Conservation (phyloP, 257 asterid species). For the Solanum medicagineum region DNA sequence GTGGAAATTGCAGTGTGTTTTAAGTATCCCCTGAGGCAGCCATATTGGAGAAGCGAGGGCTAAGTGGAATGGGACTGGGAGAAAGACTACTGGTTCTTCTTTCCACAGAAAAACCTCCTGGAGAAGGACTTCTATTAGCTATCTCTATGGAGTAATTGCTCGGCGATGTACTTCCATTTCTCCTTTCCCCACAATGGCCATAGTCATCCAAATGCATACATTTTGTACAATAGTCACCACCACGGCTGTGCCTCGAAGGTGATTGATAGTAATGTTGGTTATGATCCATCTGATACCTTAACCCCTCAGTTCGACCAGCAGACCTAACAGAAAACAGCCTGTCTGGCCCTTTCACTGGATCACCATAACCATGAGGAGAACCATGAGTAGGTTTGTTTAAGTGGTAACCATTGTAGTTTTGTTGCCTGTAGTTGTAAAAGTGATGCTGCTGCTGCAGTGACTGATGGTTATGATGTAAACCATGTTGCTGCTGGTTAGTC, state of each 20-base stretch:
- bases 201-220: slow-evolving; percentile 24
- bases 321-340: slow-evolving; percentile 31
- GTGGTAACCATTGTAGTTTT: slow-evolving; percentile 12
- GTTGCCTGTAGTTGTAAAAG: slow-evolving; percentile 5
- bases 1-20: neutral
- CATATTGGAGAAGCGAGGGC: slow-evolving; percentile 2
- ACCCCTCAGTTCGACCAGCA: slow-evolving; percentile 33
- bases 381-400: slow-evolving; percentile 21
- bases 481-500: slow-evolving; percentile 15
- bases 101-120: neutral
- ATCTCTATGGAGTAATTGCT: neutral
- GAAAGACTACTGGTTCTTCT: slow-evolving; percentile 3
- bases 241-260: slow-evolving; percentile 24
- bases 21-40: neutral
- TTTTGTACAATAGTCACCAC: slow-evolving; percentile 18
- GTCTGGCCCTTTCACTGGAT: slow-evolving; percentile 28
- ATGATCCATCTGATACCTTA: slow-evolving; percentile 35
- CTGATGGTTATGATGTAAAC: slow-evolving; percentile 11
- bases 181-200: slow-evolving; percentile 16
- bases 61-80: slow-evolving; percentile 2
- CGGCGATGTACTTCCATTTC: slow-evolving; percentile 4
- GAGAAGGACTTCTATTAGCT: neutral
- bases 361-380: slow-evolving; percentile 12
- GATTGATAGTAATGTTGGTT: slow-evolving; percentile 9
- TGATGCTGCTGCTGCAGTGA: neutral